These are phyloP conservation scores for Sporothrix protearum DNA, from an alignment of 2,329 filamentous ascomycete genomes.

Conservation along the genomic window DNA sequence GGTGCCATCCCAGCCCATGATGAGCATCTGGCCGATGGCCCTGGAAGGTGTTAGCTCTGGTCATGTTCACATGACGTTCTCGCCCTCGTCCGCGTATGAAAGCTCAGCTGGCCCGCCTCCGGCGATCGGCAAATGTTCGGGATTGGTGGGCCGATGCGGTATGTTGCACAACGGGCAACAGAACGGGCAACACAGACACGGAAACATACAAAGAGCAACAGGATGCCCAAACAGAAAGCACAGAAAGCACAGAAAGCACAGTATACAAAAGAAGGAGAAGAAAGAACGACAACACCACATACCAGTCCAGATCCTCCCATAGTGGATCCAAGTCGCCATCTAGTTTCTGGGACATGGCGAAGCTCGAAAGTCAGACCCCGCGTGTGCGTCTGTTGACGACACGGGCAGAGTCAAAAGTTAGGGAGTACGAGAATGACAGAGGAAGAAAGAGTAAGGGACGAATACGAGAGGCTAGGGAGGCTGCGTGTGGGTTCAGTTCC, in stretches of 20 bases:
- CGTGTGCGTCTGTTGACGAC: not conserved
- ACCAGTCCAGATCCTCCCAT: constrained; percentile 77
- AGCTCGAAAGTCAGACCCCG: not conserved
- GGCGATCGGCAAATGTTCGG: not conserved
- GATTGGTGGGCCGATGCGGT: not conserved
- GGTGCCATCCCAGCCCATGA: constrained; percentile 84
- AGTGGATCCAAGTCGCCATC: constrained; percentile 56
- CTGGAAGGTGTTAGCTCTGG: constrained; percentile 37
- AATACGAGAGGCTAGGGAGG: too few relatives aligned
- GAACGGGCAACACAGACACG: not conserved
- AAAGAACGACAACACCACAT: constrained; percentile 45
- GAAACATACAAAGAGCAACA: not conserved
- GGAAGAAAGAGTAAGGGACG: too few relatives aligned
- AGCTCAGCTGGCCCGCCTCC: not conserved
- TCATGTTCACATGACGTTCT: not conserved
- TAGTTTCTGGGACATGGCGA: constrained; percentile 35
- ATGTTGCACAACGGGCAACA: not conserved
- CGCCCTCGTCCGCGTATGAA: not conserved
- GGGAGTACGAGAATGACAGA: not conserved
- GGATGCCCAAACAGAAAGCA: not conserved
- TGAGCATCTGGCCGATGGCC: constrained; percentile 72
- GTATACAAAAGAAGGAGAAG: not conserved
- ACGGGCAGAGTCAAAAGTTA: not conserved
- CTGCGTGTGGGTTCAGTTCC: not conserved
- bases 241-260: constrained; percentile 1